Percentiles rank a stretch among this genome's conserved stretches.
Conservation (phyloP, 805 yeast species). For the Torulaspora microellipsoides region DNA sequence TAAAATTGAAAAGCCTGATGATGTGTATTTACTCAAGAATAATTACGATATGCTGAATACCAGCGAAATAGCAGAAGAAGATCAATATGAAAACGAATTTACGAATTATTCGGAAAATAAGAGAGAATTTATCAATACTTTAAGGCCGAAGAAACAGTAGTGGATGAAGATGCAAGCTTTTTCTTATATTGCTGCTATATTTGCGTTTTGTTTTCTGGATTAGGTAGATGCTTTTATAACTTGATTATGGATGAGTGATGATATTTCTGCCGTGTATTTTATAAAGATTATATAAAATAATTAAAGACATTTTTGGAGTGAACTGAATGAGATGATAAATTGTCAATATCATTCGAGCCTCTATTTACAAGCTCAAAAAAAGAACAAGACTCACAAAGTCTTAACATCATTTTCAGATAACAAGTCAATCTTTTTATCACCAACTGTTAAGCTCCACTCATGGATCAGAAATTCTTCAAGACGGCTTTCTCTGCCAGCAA, state of each 20-base stretch:
- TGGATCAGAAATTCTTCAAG: conserved; percentile 53
- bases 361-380: conserved; percentile 10
- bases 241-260: too few relatives aligned
- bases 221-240: too few relatives aligned
- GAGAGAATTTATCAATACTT: conserved; percentile 38
- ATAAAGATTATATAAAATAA: too few relatives aligned
- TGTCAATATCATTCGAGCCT: too few relatives aligned
- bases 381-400: conserved; percentile 8
- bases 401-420: conserved; percentile 43
- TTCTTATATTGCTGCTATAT: background rate
- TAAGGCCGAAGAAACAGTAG: conserved; percentile 35
- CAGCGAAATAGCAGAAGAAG: conserved; percentile 39
- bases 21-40: conserved; percentile 32
- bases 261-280: too few relatives aligned
- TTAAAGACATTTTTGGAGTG: too few relatives aligned
- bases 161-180: too few relatives aligned
- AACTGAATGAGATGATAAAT: too few relatives aligned
- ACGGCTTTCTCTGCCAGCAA: conserved; percentile 64
- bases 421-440: conserved; percentile 44
- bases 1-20: conserved; percentile 11
- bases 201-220: too few relatives aligned
- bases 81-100: conserved; percentile 43
- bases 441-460: conserved; percentile 57
- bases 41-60: conserved; percentile 32
- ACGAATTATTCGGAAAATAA: conserved; percentile 44